Evolutionary conservation across 164 flowering plant genomes (phyloP), one percentile per base, ranked within the genome.

Genomic region (Piper betle): DNA sequence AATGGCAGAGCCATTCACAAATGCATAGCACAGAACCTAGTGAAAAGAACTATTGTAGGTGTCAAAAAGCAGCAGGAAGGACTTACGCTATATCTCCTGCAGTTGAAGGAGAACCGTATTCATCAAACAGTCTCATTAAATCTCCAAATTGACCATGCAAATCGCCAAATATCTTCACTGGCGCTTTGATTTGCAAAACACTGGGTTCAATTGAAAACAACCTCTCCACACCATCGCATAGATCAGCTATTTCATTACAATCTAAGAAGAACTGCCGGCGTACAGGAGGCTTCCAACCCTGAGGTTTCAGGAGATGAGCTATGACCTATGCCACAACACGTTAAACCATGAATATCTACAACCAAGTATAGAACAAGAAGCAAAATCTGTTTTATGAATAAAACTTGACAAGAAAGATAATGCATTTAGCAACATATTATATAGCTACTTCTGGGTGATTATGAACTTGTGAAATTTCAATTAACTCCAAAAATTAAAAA

Each of bases 251-350:
- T 74, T 94, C 99, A 75, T 89, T 91, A 84, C 99, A 91, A 63
- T 91, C 97, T 69, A 94, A 72, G 84, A 94, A 94, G 75, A 91
- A 94, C 41, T 94, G 97, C 25, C 99, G 80, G 40, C 88, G 88
- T 53, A 88, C 99, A 17, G 99, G 99, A 68, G 99, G 97, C 71
- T 91, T 94, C 99, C 99, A 94, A 55, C 99, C 97, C 66, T 97
- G 99, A 70, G 99, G 99, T 73, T 91, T 91, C 61, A 94, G 66
- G 62, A 94, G 96, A 77, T 85, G 91, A 52, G 88, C 85, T 65
- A 91, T 77, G 59, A 94, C 99, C 99, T 91, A 74, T 55, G 58
- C 48, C 39, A 54, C 19, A 43, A 54, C 11, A 17, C 5, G 33
- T 25, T 25, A 19, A 19, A 25, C 12, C 8, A 13, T 55, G 39